phyloP scores from a whole-genome alignment of 345 rosid species.

The Eucalyptus regnans region DNA sequence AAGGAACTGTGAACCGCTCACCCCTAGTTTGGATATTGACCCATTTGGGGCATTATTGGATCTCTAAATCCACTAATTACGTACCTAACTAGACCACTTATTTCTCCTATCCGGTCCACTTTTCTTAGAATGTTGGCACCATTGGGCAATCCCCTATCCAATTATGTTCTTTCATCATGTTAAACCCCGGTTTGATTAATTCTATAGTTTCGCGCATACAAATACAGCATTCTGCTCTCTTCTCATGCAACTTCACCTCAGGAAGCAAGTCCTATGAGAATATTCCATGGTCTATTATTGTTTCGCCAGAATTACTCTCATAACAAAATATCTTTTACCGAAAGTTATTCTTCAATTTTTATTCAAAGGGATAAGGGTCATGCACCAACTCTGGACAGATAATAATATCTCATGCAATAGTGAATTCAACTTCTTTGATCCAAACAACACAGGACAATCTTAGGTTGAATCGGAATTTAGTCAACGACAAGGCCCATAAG shows the following conservation, averaged over 20 bases:
- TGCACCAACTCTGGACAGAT: accelerated
- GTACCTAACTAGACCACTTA: not conserved
- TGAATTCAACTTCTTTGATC: too few species aligned
- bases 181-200: not conserved
- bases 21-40: too few species aligned
- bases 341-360: too few species aligned
- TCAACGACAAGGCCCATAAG: too few species aligned
- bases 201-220: not conserved
- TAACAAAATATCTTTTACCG: too few species aligned
- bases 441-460: too few species aligned
- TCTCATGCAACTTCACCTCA: not conserved
- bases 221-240: not conserved
- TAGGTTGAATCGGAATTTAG: too few species aligned
- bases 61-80: not conserved
- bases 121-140: not conserved
- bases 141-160: not conserved
- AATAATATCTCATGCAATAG: too few species aligned
- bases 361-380: too few species aligned
- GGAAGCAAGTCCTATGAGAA: not conserved
- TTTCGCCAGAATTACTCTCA: too few species aligned
- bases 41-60: too few species aligned
- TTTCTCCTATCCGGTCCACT: not conserved
- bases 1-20: too few species aligned
- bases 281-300: not conserved
- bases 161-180: not conserved